A percentile compares a stretch with the other conserved stretches of the same genome.
Evolutionary conservation across 2,329 filamentous ascomycete genomes (phyloP).

Genomic region (Beauveria sp.): DNA sequence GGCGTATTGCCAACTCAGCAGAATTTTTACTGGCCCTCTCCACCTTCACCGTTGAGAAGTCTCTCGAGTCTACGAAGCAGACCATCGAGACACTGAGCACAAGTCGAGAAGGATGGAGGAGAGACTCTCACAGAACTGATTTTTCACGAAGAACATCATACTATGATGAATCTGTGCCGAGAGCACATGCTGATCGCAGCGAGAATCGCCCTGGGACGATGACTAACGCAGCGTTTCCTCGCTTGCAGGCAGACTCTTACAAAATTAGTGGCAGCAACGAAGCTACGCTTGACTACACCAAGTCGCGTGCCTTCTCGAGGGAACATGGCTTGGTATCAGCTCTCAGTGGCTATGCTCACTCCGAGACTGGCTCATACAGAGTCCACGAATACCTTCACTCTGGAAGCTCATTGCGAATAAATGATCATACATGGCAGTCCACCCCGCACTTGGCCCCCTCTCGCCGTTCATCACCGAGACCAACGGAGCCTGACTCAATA

Average conservation of each 20-base stretch:
- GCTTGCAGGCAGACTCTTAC: neutral
- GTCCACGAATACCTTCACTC: neutral
- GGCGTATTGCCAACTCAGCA: slow-evolving; percentile 1
- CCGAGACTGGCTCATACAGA: neutral
- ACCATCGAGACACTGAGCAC: neutral
- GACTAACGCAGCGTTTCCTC: neutral
- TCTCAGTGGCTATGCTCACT: neutral
- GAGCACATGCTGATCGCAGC: neutral
- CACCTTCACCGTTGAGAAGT: neutral
- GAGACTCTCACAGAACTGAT: neutral
- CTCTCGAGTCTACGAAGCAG: neutral
- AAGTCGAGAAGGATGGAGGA: neutral
- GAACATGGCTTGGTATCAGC: neutral
- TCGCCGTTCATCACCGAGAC: slow-evolving; percentile 4
- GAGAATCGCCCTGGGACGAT: neutral
- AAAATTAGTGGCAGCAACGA: neutral
- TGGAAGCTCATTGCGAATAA: neutral
- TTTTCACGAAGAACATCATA: neutral
- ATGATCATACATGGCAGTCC: neutral
- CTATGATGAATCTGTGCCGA: neutral
- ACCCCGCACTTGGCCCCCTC: neutral
- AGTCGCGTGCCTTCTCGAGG: neutral
- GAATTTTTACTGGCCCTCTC: slow-evolving; percentile 1
- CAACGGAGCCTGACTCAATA: neutral
- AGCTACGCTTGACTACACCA: neutral